Base-by-base conservation (phyloP, 129 eudicot genomes). In the Chrysanthemum lavandulifolium region DNA sequence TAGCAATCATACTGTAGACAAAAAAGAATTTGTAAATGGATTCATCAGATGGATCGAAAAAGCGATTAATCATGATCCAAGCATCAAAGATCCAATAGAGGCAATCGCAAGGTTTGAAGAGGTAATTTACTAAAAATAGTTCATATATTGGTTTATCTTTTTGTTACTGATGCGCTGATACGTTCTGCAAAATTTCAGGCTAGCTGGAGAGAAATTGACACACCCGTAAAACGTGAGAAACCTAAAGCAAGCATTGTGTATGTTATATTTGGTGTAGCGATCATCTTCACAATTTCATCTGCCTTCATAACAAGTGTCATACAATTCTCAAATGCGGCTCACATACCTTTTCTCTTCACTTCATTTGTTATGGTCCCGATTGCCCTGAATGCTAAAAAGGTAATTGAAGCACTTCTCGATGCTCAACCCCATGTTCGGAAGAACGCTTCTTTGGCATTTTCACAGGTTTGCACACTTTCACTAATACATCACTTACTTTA, bases 281-380 rank as follows among this genome's bases (percentile, higher is more conserved):
- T 65, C 54, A 65, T 64, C 14, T 52, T 3, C 16, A 29, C 72
- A 2, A 71, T 84, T 58, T 80, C 84, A 49, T 50, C 25, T 3
- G 89, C 86, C 27, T 68, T 87, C 56, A 78, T 82, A 27, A 62
- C 59, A 52, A 48, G 82, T 56, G 86, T 87, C 16, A 62, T 62
- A 13, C 71, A 53, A 3, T 75, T 84, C 53, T 68, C 87, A 49
- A 67, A 60, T 18, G 85, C 80, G 1, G 67, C 94, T 14, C 78
- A 75, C n/a, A 52, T 87, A 50, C 78, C 94, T 49, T 68, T 82
- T 13, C 84, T 75, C 62, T 71, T 78, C 29, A 77, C 86, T 64
- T 82, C 90, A 3, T 87, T 79, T 36, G 78, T 85, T 27, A 80
- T 82, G 15, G 74, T 74, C 15, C 90, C 90, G 10, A 60, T 85